Conservation (phyloP, 2,329 filamentous ascomycete species). For the Coleophoma crateriformis region DNA sequence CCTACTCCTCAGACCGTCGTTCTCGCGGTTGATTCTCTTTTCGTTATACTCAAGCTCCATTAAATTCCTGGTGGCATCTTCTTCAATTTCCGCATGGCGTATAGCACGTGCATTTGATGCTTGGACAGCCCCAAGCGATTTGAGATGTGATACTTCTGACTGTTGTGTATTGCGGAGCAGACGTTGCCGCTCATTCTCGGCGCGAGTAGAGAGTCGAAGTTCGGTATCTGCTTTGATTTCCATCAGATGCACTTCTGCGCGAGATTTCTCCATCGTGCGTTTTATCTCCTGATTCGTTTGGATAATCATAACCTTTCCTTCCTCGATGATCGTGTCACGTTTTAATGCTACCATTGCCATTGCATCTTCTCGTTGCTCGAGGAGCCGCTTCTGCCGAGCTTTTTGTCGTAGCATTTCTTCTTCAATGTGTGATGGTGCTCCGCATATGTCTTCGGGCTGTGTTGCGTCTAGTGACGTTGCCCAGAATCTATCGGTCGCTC, state of each 20-base stretch:
- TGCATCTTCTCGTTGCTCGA: slow-evolving; percentile 7
- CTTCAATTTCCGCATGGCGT: slow-evolving; percentile 6
- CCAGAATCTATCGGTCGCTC: slow-evolving; percentile 10
- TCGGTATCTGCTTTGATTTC: slow-evolving; percentile 2
- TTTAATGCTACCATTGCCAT: slow-evolving; percentile 6
- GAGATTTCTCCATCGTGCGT: slow-evolving; percentile 2
- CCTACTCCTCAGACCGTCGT: slow-evolving; percentile 29
- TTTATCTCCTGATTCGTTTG: slow-evolving; percentile 4
- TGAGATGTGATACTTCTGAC: slow-evolving; percentile 3
- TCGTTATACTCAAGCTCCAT: slow-evolving; percentile 9
- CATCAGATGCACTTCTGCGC: slow-evolving; percentile 2
- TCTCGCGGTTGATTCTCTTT: slow-evolving; percentile 3
- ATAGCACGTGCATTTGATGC: slow-evolving; percentile 1
- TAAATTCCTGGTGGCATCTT: slow-evolving; percentile 1
- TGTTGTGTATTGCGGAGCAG: neutral
- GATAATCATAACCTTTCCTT: slow-evolving; percentile 8
- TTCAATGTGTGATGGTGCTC: slow-evolving; percentile 8
- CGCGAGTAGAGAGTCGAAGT: slow-evolving; percentile 3
- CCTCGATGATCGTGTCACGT: slow-evolving; percentile 1
- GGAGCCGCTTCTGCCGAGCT: slow-evolving; percentile 5
- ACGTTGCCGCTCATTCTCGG: slow-evolving; percentile 1
- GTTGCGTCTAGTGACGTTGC: slow-evolving; percentile 6
- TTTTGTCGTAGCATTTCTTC: slow-evolving; percentile 10
- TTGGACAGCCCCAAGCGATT: slow-evolving; percentile 3
- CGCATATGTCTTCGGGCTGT: slow-evolving; percentile 9